Percentiles rank a stretch among this genome's conserved stretches.
Conservation (phyloP, 306 rosid genomes). For the Cucurbita pepo region DNA sequence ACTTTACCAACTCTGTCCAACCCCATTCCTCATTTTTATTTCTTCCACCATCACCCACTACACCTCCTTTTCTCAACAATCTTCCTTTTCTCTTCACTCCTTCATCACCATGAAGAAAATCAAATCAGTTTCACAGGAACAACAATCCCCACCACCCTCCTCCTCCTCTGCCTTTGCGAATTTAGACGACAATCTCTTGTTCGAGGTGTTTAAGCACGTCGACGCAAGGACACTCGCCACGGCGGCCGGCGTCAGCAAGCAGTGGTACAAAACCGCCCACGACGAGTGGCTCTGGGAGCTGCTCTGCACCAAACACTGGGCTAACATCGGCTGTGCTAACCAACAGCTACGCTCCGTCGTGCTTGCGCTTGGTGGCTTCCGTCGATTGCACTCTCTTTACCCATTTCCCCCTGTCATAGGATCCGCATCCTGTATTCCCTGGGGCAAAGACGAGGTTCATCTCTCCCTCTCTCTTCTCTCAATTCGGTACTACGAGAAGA, state of each 20-base stretch:
- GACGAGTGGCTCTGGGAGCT: conserved; percentile 99
- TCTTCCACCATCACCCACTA: background rate
- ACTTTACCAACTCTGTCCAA: conserved; percentile 6
- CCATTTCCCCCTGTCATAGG: conserved; percentile 28
- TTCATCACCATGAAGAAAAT: background rate
- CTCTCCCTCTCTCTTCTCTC: conserved; percentile 89
- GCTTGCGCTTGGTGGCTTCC: conserved; percentile 91
- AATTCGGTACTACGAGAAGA: conserved; percentile 84
- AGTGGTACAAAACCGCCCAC: conserved; percentile 71
- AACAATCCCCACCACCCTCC: background rate
- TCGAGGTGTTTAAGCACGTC: conserved; percentile 80
- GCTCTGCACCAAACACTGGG: conserved; percentile 83
- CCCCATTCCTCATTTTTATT: background rate
- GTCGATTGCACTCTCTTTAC: conserved; percentile 62
- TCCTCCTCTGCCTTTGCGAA: conserved; percentile 11
- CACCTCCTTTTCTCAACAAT: background rate
- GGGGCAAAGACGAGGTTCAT: conserved; percentile 86
- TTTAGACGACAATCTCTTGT: conserved; percentile 64
- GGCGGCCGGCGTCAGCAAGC: conserved; percentile 72
- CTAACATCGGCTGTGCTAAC: conserved; percentile 62
- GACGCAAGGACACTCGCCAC: conserved; percentile 52
- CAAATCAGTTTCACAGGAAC: background rate
- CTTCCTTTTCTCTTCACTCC: background rate
- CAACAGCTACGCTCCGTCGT: conserved; percentile 86
- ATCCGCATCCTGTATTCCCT: conserved; percentile 14